phyloP scores from a whole-genome alignment of 352 stramenopile species.

The Aphanomyces euteiches region DNA sequence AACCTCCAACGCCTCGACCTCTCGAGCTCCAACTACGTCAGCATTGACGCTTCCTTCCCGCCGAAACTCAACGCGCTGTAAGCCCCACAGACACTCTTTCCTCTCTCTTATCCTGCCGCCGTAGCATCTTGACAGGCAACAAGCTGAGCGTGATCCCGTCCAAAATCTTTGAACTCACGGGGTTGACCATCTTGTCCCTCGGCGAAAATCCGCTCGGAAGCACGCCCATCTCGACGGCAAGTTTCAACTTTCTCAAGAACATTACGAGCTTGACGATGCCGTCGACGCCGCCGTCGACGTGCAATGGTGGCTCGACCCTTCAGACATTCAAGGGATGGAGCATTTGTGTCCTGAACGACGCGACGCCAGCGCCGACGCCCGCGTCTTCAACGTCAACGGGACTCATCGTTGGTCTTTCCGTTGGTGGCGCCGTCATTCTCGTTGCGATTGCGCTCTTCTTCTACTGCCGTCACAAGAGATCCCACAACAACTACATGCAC shows the following conservation, averaged over 20 bases:
- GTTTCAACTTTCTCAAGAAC: neutral
- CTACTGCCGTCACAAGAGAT: conserved; percentile 5
- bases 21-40: neutral
- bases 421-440: conserved; percentile 13
- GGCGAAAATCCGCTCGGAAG: neutral
- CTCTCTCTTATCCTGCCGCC: neutral
- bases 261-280: neutral
- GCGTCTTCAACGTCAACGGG: conserved; percentile 4
- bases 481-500: neutral
- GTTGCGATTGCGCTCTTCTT: conserved; percentile 12
- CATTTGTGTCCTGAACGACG: conserved; percentile 10
- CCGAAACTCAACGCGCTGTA: conserved; percentile 9
- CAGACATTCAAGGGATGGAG: neutral
- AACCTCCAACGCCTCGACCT: neutral
- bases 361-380: neutral
- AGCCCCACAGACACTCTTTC: neutral
- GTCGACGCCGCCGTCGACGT: neutral
- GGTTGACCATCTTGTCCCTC: neutral
- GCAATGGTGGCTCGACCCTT: neutral
- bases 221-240: neutral
- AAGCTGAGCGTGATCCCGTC: neutral
- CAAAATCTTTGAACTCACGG: neutral
- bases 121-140: conserved; percentile 1
- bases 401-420: conserved; percentile 25
- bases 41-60: neutral